These are phyloP conservation scores for Suillus plorans DNA, from an alignment of 768 basidiomycete genomes.

Conservation along the genomic window DNA sequence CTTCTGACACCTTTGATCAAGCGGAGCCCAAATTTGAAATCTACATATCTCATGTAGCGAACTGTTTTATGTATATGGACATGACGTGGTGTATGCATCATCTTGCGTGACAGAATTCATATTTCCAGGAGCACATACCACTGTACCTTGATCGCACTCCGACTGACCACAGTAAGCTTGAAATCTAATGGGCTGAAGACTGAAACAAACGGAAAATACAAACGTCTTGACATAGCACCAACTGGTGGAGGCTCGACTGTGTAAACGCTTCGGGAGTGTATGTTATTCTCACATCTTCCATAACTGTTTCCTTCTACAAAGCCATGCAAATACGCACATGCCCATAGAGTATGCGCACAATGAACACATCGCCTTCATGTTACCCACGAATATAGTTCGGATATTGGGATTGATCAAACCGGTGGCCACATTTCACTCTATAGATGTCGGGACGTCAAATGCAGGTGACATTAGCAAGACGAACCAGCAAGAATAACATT, in stretches of 20 bases:
- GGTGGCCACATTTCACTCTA: slow-evolving; percentile 83
- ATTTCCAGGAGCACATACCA: background rate
- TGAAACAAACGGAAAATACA: background rate
- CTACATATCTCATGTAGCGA: background rate
- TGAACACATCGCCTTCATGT: slow-evolving; percentile 57
- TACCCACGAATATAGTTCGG: slow-evolving; percentile 74
- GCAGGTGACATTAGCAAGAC: slow-evolving; percentile 26
- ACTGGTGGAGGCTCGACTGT: background rate
- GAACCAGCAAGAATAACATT: slow-evolving; percentile 82
- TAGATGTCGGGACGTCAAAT: background rate
- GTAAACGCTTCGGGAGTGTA: background rate
- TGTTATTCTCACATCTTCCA: slow-evolving; percentile 23
- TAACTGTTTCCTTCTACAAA: slow-evolving; percentile 34
- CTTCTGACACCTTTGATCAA: too few species aligned
- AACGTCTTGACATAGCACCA: background rate
- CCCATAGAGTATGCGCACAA: slow-evolving; percentile 58
- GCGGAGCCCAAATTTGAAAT: too few species aligned
- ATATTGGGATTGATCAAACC: slow-evolving; percentile 81
- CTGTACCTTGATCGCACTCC: background rate
- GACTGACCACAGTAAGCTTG: background rate
- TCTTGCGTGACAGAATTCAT: background rate
- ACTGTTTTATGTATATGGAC: background rate
- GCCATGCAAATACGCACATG: slow-evolving; percentile 67
- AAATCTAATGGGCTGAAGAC: background rate
- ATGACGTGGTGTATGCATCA: background rate